A percentile compares a stretch with the other conserved stretches of the same genome.
Evolutionary conservation across 2,329 filamentous ascomycete genomes (phyloP).

Genomic region (Ophiocordyceps polyrhachis-furcata): DNA sequence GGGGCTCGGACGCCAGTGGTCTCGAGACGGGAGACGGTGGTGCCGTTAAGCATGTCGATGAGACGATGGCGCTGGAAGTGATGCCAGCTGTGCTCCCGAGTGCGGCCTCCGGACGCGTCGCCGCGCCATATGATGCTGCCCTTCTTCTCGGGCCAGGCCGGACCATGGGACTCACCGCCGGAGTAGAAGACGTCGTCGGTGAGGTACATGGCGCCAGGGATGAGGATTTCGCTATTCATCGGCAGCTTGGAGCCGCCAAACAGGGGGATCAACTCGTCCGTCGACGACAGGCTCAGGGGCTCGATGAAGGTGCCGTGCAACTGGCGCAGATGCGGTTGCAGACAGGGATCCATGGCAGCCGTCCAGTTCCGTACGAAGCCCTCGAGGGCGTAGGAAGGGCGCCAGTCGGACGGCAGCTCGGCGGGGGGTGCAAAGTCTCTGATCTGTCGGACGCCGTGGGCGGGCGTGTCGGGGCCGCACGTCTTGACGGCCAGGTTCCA

Average conservation of each 20-base stretch:
- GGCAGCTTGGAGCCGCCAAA: constrained; percentile 45
- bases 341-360: constrained; percentile 36
- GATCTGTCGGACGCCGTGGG: constrained; percentile 16
- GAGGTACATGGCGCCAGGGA: constrained; percentile 47
- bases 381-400: constrained; percentile 17
- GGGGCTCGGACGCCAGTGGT: constrained; percentile 16
- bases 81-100: constrained; percentile 38
- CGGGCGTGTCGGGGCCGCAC: constrained; percentile 35
- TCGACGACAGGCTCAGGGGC: constrained; percentile 29
- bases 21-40: constrained; percentile 31
- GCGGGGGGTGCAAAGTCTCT: constrained; percentile 24
- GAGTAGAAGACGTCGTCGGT: constrained; percentile 37
- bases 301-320: constrained; percentile 40
- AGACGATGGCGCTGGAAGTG: constrained; percentile 56
- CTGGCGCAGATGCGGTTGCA: constrained; percentile 31
- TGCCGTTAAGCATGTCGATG: constrained; percentile 49
- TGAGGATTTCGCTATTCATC: constrained; percentile 44
- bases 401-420: constrained; percentile 15
- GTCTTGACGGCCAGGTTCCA: constrained; percentile 39
- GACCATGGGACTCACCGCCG: constrained; percentile 34
- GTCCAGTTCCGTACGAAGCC: constrained; percentile 41
- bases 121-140: constrained; percentile 44
- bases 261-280: constrained; percentile 36
- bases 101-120: constrained; percentile 40
- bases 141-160: constrained; percentile 37